Conservation (phyloP, 176 grass and related monocot genomes). For the Cenchrus purpureus region DNA sequence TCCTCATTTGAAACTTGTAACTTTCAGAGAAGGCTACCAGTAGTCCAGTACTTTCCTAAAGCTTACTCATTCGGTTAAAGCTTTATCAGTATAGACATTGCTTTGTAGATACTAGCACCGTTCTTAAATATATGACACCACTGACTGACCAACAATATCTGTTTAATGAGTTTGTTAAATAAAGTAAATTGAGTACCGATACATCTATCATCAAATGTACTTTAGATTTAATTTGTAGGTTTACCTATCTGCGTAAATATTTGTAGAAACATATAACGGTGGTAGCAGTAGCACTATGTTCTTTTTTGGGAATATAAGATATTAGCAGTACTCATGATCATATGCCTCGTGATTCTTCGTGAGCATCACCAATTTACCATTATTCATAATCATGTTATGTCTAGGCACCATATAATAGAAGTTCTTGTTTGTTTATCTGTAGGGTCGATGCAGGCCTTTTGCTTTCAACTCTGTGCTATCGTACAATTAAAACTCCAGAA, state of each 20-base stretch:
- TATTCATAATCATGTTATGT: slow-evolving; percentile 24
- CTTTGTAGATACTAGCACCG: background rate
- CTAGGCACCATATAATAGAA: background rate
- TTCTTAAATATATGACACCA: too few species aligned
- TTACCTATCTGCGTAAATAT: too few species aligned
- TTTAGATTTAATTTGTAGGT: too few species aligned
- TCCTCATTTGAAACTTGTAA: slow-evolving; percentile 16
- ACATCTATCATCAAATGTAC: too few species aligned
- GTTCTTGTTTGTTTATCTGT: slow-evolving; percentile 42
- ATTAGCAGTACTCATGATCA: slow-evolving; percentile 1
- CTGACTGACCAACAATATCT: too few species aligned
- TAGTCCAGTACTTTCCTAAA: background rate
- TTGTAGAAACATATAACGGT: too few species aligned
- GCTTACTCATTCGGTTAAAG: slow-evolving; percentile 15
- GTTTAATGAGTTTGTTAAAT: too few species aligned
- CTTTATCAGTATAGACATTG: background rate
- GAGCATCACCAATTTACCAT: background rate
- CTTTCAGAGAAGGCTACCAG: background rate
- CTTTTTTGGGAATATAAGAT: background rate
- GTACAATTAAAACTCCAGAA: slow-evolving; percentile 86
- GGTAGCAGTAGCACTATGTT: background rate
- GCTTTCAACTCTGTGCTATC: slow-evolving; percentile 68
- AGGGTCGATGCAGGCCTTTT: slow-evolving; percentile 77
- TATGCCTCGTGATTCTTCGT: slow-evolving; percentile 2
- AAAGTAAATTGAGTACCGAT: too few species aligned